These are phyloP conservation scores for Wickerhamiella sergipiensis DNA, from an alignment of 805 yeast species.

Conservation along the genomic window DNA sequence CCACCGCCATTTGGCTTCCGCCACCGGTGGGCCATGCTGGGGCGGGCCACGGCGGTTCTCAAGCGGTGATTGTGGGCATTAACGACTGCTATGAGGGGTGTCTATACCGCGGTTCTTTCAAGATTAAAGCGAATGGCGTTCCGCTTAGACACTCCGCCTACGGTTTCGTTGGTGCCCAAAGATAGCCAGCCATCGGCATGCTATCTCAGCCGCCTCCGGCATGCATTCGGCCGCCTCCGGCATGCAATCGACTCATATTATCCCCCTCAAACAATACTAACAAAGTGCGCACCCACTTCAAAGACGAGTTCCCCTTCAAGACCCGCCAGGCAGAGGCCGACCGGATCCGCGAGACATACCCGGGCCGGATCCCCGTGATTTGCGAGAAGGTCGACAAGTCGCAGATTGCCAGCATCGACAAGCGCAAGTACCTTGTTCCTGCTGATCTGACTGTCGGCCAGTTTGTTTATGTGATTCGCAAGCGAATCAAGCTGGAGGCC, in stretches of 20 bases:
- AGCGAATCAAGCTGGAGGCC: conserved; percentile 87
- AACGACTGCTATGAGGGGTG: no score
- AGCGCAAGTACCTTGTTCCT: conserved; percentile 93
- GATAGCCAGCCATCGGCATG: no score
- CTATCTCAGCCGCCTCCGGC: no score
- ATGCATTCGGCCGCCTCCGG: no score
- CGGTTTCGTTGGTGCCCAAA: no score
- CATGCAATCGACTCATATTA: no score
- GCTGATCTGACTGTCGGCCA: conserved; percentile 95
- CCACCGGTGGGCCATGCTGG: neutral
- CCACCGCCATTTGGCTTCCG: neutral
- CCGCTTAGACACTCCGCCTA: no score
- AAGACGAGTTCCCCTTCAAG: conserved; percentile 91
- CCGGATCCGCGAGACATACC: conserved; percentile 76
- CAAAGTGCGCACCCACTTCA: conserved; percentile 78
- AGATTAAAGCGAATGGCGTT: no score
- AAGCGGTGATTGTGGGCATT: no score
- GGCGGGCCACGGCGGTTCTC: neutral
- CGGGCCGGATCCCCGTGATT: conserved; percentile 89
- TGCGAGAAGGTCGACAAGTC: conserved; percentile 96
- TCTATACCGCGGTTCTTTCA: no score
- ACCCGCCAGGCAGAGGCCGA: conserved; percentile 91
- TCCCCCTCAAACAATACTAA: neutral
- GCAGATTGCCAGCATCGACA: conserved; percentile 91
- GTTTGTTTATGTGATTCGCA: conserved; percentile 93